Evolutionary conservation across 1,139 yeast species (phyloP).

Genomic region (Yamadazyma oceani): DNA sequence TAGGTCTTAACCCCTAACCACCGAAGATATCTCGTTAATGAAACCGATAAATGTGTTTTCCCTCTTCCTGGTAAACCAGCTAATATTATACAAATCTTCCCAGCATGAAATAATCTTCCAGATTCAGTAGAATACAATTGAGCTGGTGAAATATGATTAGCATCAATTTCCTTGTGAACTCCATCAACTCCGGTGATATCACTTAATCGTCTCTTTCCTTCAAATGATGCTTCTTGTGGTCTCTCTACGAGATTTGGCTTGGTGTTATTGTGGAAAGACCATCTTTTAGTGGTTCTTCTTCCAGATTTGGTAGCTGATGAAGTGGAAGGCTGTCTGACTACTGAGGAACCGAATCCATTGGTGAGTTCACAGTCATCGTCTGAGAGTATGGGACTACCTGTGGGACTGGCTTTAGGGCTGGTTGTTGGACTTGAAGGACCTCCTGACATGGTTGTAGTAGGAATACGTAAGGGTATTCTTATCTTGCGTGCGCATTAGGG

Average conservation of each 20-base stretch:
- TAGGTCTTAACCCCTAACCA: conserved; percentile 96
- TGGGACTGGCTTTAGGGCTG: too few relatives aligned
- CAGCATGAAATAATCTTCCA: conserved; percentile 92
- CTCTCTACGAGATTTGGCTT: conserved; percentile 39
- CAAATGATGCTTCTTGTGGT: conserved; percentile 25
- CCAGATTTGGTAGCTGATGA: conserved; percentile 7
- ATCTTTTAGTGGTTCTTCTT: conserved; percentile 39
- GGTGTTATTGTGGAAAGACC: conserved; percentile 44
- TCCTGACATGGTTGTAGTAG: too few relatives aligned
- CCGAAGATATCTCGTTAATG: conserved; percentile 84
- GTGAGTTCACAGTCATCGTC: conserved; percentile 34
- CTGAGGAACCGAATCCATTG: conserved; percentile 43
- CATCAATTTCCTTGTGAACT: conserved; percentile 53
- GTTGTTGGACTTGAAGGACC: too few relatives aligned
- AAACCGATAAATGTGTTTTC: conserved; percentile 88
- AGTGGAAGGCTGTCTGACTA: conserved; percentile 27
- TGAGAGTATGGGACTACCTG: background rate
- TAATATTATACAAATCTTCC: conserved; percentile 83
- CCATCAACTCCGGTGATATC: conserved; percentile 51
- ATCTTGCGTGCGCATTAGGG: too few relatives aligned
- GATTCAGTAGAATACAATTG: conserved; percentile 89
- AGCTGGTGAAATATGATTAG: conserved; percentile 67
- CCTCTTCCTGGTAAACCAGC: conserved; percentile 98
- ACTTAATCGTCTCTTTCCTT: conserved; percentile 41
- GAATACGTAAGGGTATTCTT: too few relatives aligned